These are phyloP conservation scores for Podospora pseudocomata DNA, from an alignment of 495 filamentous ascomycete genomes.

Conservation along the genomic window DNA sequence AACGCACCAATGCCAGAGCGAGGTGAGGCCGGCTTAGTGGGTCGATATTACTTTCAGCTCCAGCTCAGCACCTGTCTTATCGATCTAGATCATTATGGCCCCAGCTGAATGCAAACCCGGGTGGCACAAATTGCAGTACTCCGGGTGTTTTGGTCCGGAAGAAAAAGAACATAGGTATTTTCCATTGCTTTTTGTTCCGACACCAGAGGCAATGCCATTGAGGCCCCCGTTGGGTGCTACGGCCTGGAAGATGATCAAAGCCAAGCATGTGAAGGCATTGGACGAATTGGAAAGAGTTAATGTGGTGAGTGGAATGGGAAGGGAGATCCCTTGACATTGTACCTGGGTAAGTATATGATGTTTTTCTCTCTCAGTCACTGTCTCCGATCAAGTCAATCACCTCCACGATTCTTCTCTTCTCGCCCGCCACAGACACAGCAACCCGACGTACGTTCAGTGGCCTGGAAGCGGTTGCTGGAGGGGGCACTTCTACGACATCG, in stretches of 20 bases:
- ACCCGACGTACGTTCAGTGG: no score
- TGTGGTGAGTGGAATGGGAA: constrained; percentile 24
- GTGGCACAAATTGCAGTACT: background rate
- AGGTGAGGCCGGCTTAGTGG: background rate
- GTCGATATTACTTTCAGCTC: background rate
- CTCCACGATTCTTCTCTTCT: no score
- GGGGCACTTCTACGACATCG: no score
- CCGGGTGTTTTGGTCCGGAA: no score
- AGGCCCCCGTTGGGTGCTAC: constrained; percentile 42
- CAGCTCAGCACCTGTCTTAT: background rate
- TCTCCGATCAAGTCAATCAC: no score
- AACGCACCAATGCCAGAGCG: background rate
- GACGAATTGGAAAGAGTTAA: constrained; percentile 38
- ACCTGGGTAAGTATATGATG: background rate
- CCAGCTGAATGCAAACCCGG: background rate
- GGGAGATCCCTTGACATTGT: background rate
- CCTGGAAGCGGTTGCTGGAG: no score
- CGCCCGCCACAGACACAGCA: no score
- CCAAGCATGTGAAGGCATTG: constrained; percentile 35
- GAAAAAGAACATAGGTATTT: no score
- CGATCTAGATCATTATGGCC: background rate
- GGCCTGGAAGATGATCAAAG: constrained; percentile 39
- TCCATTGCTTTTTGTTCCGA: no score
- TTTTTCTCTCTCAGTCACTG: no score
- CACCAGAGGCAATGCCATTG: constrained; percentile 34